These are phyloP conservation scores for Poa pratensis DNA, from an alignment of 176 grass and related monocot genomes.

Conservation along the genomic window DNA sequence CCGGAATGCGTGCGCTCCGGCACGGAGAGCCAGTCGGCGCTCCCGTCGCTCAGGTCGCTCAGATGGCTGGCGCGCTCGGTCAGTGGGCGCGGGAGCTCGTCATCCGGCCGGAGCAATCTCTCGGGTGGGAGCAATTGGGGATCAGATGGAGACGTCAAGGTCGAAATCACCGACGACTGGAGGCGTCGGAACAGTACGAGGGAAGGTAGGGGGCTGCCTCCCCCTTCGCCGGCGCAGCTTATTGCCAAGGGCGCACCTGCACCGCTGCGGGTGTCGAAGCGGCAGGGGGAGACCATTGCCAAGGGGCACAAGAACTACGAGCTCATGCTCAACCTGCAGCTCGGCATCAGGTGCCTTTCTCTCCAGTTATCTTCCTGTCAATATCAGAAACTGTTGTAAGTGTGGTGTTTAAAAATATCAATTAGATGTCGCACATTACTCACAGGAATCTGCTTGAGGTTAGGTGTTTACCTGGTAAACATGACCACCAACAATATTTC, in stretches of 20 bases:
- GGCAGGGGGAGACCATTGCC: constrained; percentile 75
- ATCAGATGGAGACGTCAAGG: constrained; percentile 51
- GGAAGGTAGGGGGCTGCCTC: constrained; percentile 48
- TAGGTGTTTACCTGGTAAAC: neutral
- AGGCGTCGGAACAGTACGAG: constrained; percentile 43
- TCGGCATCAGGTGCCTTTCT: constrained; percentile 79
- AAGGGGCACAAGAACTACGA: constrained; percentile 97
- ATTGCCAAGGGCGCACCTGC: constrained; percentile 24
- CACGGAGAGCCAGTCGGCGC: constrained; percentile 58
- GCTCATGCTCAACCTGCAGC: constrained; percentile 98
- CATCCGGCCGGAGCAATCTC: constrained; percentile 37
- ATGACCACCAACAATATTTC: neutral
- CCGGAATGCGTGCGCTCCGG: constrained; percentile 59
- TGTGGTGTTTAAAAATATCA: constrained; percentile 12
- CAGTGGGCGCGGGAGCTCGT: constrained; percentile 44
- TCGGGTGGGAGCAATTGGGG: constrained; percentile 54
- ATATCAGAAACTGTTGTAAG: neutral
- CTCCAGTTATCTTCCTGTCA: neutral
- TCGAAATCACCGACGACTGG: constrained; percentile 52
- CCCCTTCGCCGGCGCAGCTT: neutral
- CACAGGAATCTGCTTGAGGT: neutral
- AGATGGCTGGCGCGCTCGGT: constrained; percentile 67
- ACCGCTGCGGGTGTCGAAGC: constrained; percentile 46
- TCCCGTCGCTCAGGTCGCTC: constrained; percentile 65
- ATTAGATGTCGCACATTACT: constrained; percentile 3